phyloP scores from a whole-genome alignment of 2,329 filamentous ascomycete species.

The Pyrenochaeta sp. region DNA sequence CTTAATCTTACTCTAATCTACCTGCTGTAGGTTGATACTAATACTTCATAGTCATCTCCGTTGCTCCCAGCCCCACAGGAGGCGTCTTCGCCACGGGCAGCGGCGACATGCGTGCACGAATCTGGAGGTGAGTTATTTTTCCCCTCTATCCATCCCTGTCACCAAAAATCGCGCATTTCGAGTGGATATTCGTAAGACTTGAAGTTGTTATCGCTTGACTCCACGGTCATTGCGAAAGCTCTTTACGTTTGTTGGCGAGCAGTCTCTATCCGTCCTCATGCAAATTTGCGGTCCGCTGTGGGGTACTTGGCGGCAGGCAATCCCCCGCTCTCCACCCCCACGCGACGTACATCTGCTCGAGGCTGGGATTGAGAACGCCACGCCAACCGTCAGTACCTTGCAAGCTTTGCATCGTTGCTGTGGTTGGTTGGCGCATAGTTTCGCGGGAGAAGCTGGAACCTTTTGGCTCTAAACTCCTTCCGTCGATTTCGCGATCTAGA shows the following conservation, averaged over 20 bases:
- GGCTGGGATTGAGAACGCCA: neutral
- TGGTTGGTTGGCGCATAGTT: too few species aligned
- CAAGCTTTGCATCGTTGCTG: too few species aligned
- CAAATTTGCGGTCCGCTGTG: slow-evolving; percentile 7
- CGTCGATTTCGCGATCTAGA: neutral
- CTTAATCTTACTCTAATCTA: slow-evolving; percentile 9
- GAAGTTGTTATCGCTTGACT: slow-evolving; percentile 6
- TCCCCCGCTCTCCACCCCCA: slow-evolving; percentile 18
- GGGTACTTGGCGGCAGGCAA: slow-evolving; percentile 13
- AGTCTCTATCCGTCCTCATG: neutral
- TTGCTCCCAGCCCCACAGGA: slow-evolving; percentile 89
- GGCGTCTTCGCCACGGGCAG: slow-evolving; percentile 94
- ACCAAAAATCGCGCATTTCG: neutral
- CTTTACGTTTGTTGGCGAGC: neutral
- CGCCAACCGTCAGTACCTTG: too few species aligned
- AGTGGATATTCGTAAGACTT: slow-evolving; percentile 1
- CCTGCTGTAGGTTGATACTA: slow-evolving; percentile 10
- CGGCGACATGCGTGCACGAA: slow-evolving; percentile 95
- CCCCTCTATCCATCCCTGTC: neutral
- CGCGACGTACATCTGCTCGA: slow-evolving; percentile 9
- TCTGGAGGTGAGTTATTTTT: slow-evolving; percentile 74
- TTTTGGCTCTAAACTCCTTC: neutral
- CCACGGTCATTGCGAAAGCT: slow-evolving; percentile 8
- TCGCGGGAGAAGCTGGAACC: too few species aligned
- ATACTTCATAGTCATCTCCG: slow-evolving; percentile 77